phyloP scores from a whole-genome alignment of 2,329 filamentous ascomycete genomes.

The Nemania bipapillata region DNA sequence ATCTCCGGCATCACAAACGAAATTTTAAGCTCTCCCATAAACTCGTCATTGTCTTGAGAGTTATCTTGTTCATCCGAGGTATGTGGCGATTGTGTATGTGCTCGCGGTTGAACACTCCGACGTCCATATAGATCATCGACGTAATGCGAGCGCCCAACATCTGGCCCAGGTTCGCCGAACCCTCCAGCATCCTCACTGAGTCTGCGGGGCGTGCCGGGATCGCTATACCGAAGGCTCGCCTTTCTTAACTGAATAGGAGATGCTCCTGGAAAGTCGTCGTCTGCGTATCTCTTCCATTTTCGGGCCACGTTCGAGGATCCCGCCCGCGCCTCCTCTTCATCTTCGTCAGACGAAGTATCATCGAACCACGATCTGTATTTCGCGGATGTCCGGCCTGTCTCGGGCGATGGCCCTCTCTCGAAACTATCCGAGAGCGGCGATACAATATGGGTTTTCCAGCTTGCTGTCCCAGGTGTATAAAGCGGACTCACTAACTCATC shows the following conservation, averaged over 20 bases:
- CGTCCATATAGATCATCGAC: constrained; percentile 6
- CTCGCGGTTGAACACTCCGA: constrained; percentile 18
- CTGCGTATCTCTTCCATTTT: constrained; percentile 5
- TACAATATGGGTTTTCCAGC: constrained; percentile 39
- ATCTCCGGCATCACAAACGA: constrained; percentile 36
- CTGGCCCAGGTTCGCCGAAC: constrained; percentile 39
- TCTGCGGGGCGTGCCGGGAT: constrained; percentile 42
- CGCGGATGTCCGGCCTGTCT: neutral
- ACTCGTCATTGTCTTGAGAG: neutral
- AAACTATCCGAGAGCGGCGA: constrained; percentile 44
- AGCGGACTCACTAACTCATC: constrained; percentile 44
- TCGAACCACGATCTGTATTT: constrained; percentile 29
- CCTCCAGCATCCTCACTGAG: constrained; percentile 30
- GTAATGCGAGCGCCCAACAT: constrained; percentile 18
- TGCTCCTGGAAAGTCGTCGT: neutral
- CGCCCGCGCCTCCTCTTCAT: neutral
- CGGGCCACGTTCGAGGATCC: neutral
- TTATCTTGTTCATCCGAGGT: neutral
- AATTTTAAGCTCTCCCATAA: constrained; percentile 22
- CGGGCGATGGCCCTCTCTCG: constrained; percentile 12
- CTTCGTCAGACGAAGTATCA: constrained; percentile 33
- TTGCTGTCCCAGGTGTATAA: constrained; percentile 34
- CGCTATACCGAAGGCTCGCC: constrained; percentile 43
- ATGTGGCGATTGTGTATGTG: constrained; percentile 1
- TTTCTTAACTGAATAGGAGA: constrained; percentile 33